Evolutionary conservation across 768 basidiomycete species (phyloP), one percentile per base, ranked within the genome.

Genomic region (Leccinum sublutescens): DNA sequence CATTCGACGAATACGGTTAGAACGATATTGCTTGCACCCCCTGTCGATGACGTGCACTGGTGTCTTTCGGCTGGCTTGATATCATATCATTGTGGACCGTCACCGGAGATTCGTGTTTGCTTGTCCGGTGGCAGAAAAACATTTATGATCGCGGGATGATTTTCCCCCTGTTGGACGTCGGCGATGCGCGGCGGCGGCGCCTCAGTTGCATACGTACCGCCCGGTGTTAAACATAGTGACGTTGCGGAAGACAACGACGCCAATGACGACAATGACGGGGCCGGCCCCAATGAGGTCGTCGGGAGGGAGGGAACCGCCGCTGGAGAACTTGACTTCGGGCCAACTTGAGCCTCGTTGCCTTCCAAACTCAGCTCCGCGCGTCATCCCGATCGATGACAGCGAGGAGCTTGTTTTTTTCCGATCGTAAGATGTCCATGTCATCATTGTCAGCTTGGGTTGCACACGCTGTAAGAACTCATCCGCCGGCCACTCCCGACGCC

Each of bases 351-450:
- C 58, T 25, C 43, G 15, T 25, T 52, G 25, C 56, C 40, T 51
- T 62, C 64, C 59, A 43, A 66, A 62, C 57, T 33, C 17, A 66
- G 64, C 64, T 62, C 56, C 64, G 55, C 60, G 64, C 50, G 50
- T 10, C 9, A 36, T 50, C 54, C 62, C 62, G 65, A 65, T 65
- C 54, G 54, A 54, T 52, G 52, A 62, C 61, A 66, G 61, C 61
- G 56, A 45, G 43, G 40, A 38, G 17, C 9, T 43, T 43, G 40
- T n/a, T 43, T 43, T 63, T n/a, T 34, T 56, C 65, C 63, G 63
- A 64, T 64, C 63, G 55, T 52, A 53, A 66, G 55, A 66, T 64
- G 55, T 49, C 63, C 53, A 66, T 64, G 55, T 49, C 63, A 62
- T 65, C 55, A 65, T 19, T 17, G 43, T 45, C 43, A 45, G 2